These are phyloP conservation scores for Erodium trifolium DNA, from an alignment of 441 rosid species.

Conservation along the genomic window DNA sequence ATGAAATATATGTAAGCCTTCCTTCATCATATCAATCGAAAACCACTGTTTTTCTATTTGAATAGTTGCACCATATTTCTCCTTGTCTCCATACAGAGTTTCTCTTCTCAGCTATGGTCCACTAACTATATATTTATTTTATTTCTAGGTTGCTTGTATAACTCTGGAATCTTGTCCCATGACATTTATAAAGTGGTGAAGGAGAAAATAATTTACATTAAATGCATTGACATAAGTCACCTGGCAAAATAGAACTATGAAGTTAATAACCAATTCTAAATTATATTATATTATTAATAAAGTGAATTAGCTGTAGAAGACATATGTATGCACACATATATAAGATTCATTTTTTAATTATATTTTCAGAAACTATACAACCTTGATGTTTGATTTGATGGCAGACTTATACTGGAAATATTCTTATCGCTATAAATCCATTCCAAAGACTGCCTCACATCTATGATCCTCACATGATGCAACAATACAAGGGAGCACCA, in stretches of 20 bases:
- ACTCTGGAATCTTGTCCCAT: not conserved
- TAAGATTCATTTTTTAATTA: too few relatives aligned
- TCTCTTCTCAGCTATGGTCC: not conserved
- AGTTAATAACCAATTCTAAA: too few relatives aligned
- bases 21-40: not conserved
- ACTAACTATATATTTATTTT: too few relatives aligned
- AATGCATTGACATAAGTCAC: not conserved
- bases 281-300: too few relatives aligned
- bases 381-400: constrained; percentile 12
- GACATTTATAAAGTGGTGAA: not conserved
- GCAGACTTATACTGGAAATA: constrained; percentile 86
- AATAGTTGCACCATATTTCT: not conserved
- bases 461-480: constrained; percentile 85
- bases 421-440: constrained; percentile 81
- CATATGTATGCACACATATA: too few relatives aligned
- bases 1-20: constrained; percentile 81
- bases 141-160: too few relatives aligned
- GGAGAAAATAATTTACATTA: not conserved
- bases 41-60: not conserved
- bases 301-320: too few relatives aligned
- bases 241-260: not conserved
- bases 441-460: constrained; percentile 87
- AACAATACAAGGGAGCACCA: constrained; percentile 88
- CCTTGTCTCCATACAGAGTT: not conserved
- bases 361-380: not conserved